Evolutionary conservation across 129 eudicot genomes (phyloP), one percentile per base, ranked within the genome.

Genomic region (Tagetes erecta): DNA sequence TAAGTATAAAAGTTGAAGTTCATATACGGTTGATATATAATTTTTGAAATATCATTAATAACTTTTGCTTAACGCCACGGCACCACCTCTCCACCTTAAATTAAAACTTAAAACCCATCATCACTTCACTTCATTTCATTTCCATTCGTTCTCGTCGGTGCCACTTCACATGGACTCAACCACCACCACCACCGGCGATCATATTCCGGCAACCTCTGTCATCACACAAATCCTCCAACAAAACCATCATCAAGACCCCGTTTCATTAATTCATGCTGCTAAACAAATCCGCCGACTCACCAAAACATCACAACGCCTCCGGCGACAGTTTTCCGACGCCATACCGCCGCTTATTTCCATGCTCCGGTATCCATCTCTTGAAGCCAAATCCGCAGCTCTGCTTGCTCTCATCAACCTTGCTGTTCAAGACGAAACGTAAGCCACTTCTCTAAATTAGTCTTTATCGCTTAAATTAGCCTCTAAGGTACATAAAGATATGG

Each of bases 321-420:
- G 99, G 36, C 91, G 97, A 1, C 88, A 85, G 33, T 86, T 94
- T 13, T 81, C 93, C 44, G 82, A 75, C 13, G 91, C 99, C 45
- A 80, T 94, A 31, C 62, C 73, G 2, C 86, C 91, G 0, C 89
- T 94, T 52, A 96, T 94, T 53, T 83, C 82, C 46, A 94, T 94
- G 97, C 96, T 94, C 62, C 79, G 76, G 31, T 64, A 72, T 27
- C 76, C 79, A 6, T 83, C 86, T 3, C 9, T 75, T 27, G 88
- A 85, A 40, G 66, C 88, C 60, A 82, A 87, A 52, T 88, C 85
- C 42, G 83, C 97, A 0, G 97, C 96, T n/a, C 84, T 94, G 1
- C 91, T 84, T 6, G 99, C 99, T 14, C 89, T 94, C 49, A 96
- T 94, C 59, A 94, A 94, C 73, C 97, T 94, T 49, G 96, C 99